Percentiles rank a stretch among this genome's conserved stretches.
phyloP scores from a whole-genome alignment of 2,329 filamentous ascomycete species.

The Conoideocrella luteorostrata region DNA sequence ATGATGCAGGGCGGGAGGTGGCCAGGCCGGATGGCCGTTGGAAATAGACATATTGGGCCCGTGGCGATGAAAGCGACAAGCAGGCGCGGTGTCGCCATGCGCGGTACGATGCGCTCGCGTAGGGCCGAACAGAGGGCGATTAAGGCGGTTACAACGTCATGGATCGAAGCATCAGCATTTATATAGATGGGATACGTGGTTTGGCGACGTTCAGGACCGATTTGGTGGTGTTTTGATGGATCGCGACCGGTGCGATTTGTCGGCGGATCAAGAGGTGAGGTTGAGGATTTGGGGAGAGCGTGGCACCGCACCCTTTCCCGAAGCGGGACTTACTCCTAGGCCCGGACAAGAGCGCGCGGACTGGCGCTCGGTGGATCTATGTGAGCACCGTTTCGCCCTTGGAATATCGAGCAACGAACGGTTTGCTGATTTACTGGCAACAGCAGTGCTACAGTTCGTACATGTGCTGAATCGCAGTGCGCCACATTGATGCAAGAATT shows the following conservation, averaged over 20 bases:
- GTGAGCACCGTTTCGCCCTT: conserved; percentile 4
- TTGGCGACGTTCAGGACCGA: conserved; percentile 33
- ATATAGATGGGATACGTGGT: conserved; percentile 41
- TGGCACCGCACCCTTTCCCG: conserved; percentile 27
- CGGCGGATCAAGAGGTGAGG: conserved; percentile 50
- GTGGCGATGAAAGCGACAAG: conserved; percentile 41
- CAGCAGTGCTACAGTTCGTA: too few relatives aligned
- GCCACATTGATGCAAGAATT: background rate
- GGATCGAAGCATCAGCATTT: conserved; percentile 43
- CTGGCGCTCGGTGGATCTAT: conserved; percentile 17
- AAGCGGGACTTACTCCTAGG: conserved; percentile 28
- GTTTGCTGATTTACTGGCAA: background rate
- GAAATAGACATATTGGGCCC: conserved; percentile 58
- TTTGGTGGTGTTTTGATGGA: conserved; percentile 45
- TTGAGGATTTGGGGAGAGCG: conserved; percentile 41
- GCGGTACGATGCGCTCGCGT: conserved; percentile 46
- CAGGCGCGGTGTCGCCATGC: conserved; percentile 49
- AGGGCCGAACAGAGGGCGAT: conserved; percentile 40
- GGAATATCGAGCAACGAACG: background rate
- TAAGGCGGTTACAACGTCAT: conserved; percentile 43
- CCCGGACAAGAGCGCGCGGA: background rate
- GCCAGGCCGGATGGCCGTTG: conserved; percentile 62
- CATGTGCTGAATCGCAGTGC: background rate
- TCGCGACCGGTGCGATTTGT: conserved; percentile 41
- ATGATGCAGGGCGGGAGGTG: conserved; percentile 47